These are phyloP conservation scores for Mimosa pudica DNA, from an alignment of 306 rosid species.

Conservation along the genomic window DNA sequence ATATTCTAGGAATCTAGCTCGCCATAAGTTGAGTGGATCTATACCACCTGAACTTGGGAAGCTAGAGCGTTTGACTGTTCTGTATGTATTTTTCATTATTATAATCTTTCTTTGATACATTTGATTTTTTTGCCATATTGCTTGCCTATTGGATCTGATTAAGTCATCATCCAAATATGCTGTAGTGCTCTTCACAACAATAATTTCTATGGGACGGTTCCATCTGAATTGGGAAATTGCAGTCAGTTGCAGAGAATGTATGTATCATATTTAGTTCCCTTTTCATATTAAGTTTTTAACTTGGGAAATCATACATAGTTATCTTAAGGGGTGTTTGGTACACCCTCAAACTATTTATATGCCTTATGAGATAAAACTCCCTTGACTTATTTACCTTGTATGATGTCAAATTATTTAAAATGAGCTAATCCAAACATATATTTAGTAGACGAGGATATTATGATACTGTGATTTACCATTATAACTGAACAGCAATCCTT, in stretches of 20 bases:
- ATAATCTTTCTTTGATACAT: conserved; percentile 14
- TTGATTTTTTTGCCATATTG: conserved; percentile 20
- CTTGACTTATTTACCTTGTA: too few species aligned
- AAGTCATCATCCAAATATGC: conserved; percentile 37
- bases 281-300: conserved; percentile 27
- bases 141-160: conserved; percentile 31
- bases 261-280: conserved; percentile 42
- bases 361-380: too few species aligned
- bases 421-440: too few species aligned
- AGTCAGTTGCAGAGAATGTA: conserved; percentile 74
- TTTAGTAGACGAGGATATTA: conserved; percentile 10
- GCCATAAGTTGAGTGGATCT: conserved; percentile 77
- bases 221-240: conserved; percentile 95
- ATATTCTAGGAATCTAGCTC: conserved; percentile 68
- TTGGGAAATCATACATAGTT: conserved; percentile 22
- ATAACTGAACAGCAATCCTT: not conserved
- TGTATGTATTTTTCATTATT: conserved; percentile 59
- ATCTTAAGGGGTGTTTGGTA: not conserved
- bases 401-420: too few species aligned
- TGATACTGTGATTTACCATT: conserved; percentile 14
- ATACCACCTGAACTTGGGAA: conserved; percentile 86
- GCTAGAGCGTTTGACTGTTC: conserved; percentile 73
- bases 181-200: conserved; percentile 81
- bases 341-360: too few species aligned
- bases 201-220: conserved; percentile 84